Evolutionary conservation across 768 basidiomycete species (phyloP).

Genomic region (Collybia sordida): DNA sequence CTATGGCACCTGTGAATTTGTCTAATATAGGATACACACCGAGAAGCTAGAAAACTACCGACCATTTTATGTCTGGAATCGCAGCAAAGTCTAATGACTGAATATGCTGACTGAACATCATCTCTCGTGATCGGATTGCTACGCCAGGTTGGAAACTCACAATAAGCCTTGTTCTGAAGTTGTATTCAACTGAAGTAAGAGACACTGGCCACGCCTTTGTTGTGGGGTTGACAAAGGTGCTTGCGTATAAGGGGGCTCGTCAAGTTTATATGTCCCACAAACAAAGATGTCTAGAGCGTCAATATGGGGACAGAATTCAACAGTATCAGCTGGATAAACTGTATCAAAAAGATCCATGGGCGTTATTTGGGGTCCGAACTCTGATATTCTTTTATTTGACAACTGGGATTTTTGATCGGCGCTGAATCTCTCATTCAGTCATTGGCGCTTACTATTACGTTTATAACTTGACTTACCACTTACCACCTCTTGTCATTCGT

Average conservation of each 20-base stretch:
- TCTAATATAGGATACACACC: neutral
- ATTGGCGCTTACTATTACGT: neutral
- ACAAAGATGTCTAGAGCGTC: slow-evolving; percentile 64
- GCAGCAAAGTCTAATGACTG: slow-evolving; percentile 78
- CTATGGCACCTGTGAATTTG: slow-evolving; percentile 57
- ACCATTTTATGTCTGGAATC: slow-evolving; percentile 96
- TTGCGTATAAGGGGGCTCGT: slow-evolving; percentile 28
- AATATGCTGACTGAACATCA: slow-evolving; percentile 46
- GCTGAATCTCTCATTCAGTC: slow-evolving; percentile 1
- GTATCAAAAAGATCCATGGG: slow-evolving; percentile 49
- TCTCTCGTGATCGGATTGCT: neutral
- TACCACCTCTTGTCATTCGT: neutral
- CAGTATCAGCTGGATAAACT: slow-evolving; percentile 80
- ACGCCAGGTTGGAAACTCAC: slow-evolving; percentile 27
- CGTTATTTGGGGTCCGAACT: neutral
- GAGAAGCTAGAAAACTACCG: neutral
- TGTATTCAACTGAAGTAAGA: slow-evolving; percentile 54
- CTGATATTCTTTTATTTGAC: too few species aligned
- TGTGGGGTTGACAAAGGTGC: slow-evolving; percentile 24
- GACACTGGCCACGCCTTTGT: slow-evolving; percentile 67
- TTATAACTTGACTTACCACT: neutral
- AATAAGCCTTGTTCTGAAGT: slow-evolving; percentile 34
- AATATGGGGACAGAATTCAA: slow-evolving; percentile 86
- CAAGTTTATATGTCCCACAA: slow-evolving; percentile 90
- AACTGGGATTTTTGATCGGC: too few species aligned